Evolutionary conservation across 169 alveolate species (phyloP).

Genomic region (Cryptosporidium meleagridis): DNA sequence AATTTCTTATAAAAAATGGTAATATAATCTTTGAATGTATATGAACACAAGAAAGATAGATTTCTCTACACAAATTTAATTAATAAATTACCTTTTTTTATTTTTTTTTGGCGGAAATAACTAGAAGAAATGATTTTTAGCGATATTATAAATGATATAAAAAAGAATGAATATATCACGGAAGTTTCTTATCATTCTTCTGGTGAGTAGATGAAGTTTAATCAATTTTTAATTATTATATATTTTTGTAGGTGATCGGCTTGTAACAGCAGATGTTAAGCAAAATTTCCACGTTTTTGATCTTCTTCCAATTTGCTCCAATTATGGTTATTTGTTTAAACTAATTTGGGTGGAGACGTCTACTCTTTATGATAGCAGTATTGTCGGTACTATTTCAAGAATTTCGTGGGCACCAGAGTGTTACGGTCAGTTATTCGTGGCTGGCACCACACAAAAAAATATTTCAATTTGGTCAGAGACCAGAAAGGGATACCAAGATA

Average conservation of each 20-base stretch:
- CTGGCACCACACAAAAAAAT: constrained; percentile 27
- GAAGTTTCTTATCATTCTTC: constrained; percentile 59
- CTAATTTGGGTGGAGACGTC: constrained; percentile 46
- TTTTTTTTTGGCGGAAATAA: neutral
- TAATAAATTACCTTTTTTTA: neutral
- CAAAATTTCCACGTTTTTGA: constrained; percentile 46
- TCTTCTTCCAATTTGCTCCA: neutral
- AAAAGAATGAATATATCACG: constrained; percentile 2
- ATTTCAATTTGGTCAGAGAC: constrained; percentile 57
- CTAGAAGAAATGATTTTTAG: neutral
- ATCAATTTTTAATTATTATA: neutral
- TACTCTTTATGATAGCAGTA: neutral
- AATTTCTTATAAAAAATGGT: neutral
- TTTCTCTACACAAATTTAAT: neutral
- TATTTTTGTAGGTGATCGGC: constrained; percentile 47
- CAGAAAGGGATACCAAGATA: constrained; percentile 58
- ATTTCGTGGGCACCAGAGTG: constrained; percentile 70
- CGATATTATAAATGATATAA: neutral
- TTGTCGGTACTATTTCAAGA: constrained; percentile 16
- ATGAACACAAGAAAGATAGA: neutral
- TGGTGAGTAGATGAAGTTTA: constrained; percentile 13
- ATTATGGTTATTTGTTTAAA: neutral
- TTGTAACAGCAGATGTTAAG: constrained; percentile 45
- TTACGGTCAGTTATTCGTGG: constrained; percentile 67
- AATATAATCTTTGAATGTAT: constrained; percentile 1